Evolutionary conservation across 192 early-diverging fungal species (phyloP).

Genomic region (Obelidium mucronatum): DNA sequence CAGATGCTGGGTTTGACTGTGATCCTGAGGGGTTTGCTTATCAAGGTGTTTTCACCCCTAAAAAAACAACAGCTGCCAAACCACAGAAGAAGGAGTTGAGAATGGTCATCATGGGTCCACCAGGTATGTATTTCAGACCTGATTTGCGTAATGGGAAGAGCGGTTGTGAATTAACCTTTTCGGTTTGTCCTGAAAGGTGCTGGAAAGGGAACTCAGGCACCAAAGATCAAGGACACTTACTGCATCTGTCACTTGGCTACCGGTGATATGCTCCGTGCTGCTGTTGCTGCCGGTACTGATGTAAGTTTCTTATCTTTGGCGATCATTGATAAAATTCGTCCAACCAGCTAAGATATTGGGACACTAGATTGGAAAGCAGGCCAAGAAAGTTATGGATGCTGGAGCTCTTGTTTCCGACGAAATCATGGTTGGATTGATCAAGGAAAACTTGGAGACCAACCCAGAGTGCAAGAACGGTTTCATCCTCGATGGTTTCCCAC

Average conservation of each 20-base stretch:
- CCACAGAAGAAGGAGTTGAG: conserved; percentile 56
- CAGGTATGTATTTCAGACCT: conserved; percentile 63
- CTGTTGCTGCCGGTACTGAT: conserved; percentile 88
- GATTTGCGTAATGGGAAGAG: no score
- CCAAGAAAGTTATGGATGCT: conserved; percentile 99
- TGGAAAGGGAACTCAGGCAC: conserved; percentile 95
- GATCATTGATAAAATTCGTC: neutral
- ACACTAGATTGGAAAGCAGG: conserved; percentile 80
- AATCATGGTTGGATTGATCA: conserved; percentile 97
- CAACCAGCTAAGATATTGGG: neutral
- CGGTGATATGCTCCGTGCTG: conserved; percentile 98
- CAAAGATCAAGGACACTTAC: conserved; percentile 93
- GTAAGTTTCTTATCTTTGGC: conserved; percentile 36
- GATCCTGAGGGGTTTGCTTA: no score
- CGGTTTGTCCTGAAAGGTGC: no score
- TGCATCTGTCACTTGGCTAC: conserved; percentile 98
- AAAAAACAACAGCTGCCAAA: no score
- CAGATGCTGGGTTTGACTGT: no score
- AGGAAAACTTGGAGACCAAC: conserved; percentile 96
- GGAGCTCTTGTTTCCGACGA: conserved; percentile 98
- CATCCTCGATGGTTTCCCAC: conserved; percentile 99
- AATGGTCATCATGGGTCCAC: conserved; percentile 88
- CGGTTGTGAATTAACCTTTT: no score
- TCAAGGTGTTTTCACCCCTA: no score
- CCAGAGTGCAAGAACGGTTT: conserved; percentile 96